These are phyloP conservation scores for Phaffomyces opuntiae DNA, from an alignment of 805 yeast species.

Conservation along the genomic window DNA sequence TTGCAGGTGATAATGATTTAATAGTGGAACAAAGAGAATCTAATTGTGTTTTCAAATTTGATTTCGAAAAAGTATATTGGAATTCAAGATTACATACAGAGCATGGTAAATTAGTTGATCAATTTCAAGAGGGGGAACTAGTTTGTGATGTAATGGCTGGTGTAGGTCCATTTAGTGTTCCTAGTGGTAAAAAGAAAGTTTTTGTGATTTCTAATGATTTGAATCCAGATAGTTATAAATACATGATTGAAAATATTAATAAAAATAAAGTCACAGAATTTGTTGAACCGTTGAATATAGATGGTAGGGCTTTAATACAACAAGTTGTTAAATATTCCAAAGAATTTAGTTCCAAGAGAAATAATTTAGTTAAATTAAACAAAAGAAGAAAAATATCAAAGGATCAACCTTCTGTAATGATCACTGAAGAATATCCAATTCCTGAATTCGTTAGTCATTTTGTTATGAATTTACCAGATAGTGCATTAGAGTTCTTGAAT, in stretches of 20 bases:
- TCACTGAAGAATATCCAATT: slow-evolving; percentile 25
- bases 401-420: slow-evolving; percentile 12
- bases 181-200: slow-evolving; percentile 81
- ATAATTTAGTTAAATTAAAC: slow-evolving; percentile 31
- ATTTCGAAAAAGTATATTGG: slow-evolving; percentile 95
- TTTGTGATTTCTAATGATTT: slow-evolving; percentile 88
- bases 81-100: slow-evolving; percentile 92
- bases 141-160: slow-evolving; percentile 98
- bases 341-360: slow-evolving; percentile 35
- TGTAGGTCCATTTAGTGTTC: slow-evolving; percentile 96
- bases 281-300: slow-evolving; percentile 61
- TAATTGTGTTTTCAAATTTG: slow-evolving; percentile 74
- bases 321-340: slow-evolving; percentile 46
- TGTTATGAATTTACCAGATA: slow-evolving; percentile 94
- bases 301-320: slow-evolving; percentile 77
- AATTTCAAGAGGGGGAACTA: slow-evolving; percentile 58
- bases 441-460: slow-evolving; percentile 62
- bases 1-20: slow-evolving; percentile 78
- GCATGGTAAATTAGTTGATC: slow-evolving; percentile 69
- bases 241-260: slow-evolving; percentile 56
- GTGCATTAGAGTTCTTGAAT: slow-evolving; percentile 77
- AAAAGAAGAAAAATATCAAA: slow-evolving; percentile 29
- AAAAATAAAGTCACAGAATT: slow-evolving; percentile 55
- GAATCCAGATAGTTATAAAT: slow-evolving; percentile 78
- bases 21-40: slow-evolving; percentile 83